Evolutionary conservation across 306 rosid species (phyloP).

Genomic region (Trifolium pratense): DNA sequence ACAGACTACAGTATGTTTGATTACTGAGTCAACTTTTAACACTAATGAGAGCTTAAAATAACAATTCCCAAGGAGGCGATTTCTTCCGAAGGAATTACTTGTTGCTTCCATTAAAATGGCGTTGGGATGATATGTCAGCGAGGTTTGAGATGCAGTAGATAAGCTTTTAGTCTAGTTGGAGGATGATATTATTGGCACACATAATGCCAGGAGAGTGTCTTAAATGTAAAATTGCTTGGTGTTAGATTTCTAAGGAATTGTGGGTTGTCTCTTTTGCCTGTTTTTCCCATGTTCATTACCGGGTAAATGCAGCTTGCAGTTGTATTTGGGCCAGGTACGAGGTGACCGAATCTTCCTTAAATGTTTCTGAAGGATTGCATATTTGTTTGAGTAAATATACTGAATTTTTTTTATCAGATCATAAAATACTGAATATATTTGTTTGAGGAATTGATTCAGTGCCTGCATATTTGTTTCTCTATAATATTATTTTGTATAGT

Average conservation of each 20-base stretch:
- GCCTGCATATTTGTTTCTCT: not conserved
- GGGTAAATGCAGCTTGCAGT: constrained; percentile 38
- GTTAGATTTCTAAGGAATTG: constrained; percentile 36
- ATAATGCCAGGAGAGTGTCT: constrained; percentile 41
- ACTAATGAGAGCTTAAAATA: constrained; percentile 30
- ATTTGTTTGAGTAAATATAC: constrained; percentile 25
- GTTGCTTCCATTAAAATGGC: not conserved
- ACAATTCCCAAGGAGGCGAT: not conserved
- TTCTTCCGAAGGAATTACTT: not conserved
- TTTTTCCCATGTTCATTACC: constrained; percentile 32
- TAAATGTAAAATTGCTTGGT: constrained; percentile 41
- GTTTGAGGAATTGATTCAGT: not conserved
- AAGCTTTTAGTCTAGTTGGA: constrained; percentile 27
- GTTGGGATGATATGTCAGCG: constrained; percentile 27
- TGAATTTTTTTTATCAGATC: too few species aligned
- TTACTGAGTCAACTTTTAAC: too few species aligned
- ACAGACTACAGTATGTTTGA: too few species aligned
- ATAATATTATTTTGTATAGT: not conserved
- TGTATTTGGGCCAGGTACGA: constrained; percentile 33
- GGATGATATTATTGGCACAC: constrained; percentile 31
- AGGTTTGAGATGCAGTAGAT: constrained; percentile 49
- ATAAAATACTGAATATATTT: too few species aligned
- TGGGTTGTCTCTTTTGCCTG: constrained; percentile 34
- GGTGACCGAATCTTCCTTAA: constrained; percentile 35
- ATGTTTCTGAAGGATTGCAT: constrained; percentile 33